phyloP scores from a whole-genome alignment of 805 yeast species.

The Limtongia smithiae region DNA sequence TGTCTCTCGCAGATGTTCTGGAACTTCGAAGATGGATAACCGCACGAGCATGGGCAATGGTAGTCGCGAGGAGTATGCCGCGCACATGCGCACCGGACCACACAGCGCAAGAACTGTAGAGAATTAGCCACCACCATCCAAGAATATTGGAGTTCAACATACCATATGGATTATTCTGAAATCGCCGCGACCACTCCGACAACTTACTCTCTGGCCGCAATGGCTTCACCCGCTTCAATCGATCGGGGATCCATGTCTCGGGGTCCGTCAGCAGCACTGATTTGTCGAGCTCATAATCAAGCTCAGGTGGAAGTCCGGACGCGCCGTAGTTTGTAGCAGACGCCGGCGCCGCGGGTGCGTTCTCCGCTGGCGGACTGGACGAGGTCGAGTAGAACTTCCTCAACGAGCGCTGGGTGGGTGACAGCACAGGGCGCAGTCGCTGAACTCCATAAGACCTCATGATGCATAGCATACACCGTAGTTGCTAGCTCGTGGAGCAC shows the following conservation, averaged over 20 bases:
- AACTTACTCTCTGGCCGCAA: not conserved
- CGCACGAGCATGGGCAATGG: conserved; percentile 5
- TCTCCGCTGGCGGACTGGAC: too few relatives aligned
- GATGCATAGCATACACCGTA: too few relatives aligned
- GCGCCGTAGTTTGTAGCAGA: too few relatives aligned
- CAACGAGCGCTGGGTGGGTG: too few relatives aligned
- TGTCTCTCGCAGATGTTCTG: conserved; percentile 3
- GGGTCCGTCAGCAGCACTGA: not conserved
- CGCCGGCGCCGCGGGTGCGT: too few relatives aligned
- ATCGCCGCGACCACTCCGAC: conserved; percentile 3
- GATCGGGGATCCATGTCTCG: not conserved
- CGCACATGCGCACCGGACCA: conserved; percentile 4
- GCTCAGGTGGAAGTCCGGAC: too few relatives aligned
- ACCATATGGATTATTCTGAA: conserved; percentile 14
- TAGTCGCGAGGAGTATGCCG: conserved; percentile 1
- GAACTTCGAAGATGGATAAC: conserved; percentile 9
- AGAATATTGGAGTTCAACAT: not conserved
- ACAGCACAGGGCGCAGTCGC: too few relatives aligned
- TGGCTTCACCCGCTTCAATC: not conserved
- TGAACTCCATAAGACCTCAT: too few relatives aligned
- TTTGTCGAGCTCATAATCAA: not conserved
- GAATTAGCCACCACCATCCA: not conserved
- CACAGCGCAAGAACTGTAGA: not conserved
- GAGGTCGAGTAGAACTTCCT: too few relatives aligned
- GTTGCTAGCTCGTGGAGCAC: too few relatives aligned